Conservation (phyloP, 2,329 filamentous ascomycete species). For the Cladophialophora chaetospira region DNA sequence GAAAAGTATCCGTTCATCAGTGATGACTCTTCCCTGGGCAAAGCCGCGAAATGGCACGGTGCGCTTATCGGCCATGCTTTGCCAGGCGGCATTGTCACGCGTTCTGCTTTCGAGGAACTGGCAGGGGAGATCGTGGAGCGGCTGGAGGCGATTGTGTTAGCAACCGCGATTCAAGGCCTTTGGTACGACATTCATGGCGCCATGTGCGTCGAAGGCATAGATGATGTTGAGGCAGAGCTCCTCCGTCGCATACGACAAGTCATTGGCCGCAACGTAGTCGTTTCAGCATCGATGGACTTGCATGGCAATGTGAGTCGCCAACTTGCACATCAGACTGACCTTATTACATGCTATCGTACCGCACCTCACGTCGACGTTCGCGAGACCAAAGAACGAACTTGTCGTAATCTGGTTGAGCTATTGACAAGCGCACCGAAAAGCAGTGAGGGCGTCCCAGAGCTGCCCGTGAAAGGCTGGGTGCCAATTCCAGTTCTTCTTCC, state of each 20-base stretch:
- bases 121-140: constrained; percentile 1
- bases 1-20: background rate
- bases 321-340: constrained; percentile 7
- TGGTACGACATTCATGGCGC: constrained; percentile 14
- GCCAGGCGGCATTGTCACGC: constrained; percentile 9
- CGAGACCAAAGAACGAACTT: constrained; percentile 8
- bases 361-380: constrained; percentile 6
- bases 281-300: constrained; percentile 13
- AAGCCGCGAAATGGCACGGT: background rate
- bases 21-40: background rate
- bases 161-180: constrained; percentile 4
- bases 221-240: constrained; percentile 7
- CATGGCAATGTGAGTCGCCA: constrained; percentile 13
- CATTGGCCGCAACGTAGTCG: constrained; percentile 1
- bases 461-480: constrained; percentile 1
- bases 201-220: constrained; percentile 10
- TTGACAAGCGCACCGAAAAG: background rate
- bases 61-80: constrained; percentile 8
- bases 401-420: constrained; percentile 9
- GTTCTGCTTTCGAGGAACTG: constrained; percentile 1
- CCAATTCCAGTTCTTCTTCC: constrained; percentile 8
- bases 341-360: constrained; percentile 10
- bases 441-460: background rate
- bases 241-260: constrained; percentile 4
- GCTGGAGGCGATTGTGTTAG: background rate